Evolutionary conservation across 305 asterid species (phyloP), one percentile per base, ranked within the genome.

Genomic region (Fraxinus platypoda): DNA sequence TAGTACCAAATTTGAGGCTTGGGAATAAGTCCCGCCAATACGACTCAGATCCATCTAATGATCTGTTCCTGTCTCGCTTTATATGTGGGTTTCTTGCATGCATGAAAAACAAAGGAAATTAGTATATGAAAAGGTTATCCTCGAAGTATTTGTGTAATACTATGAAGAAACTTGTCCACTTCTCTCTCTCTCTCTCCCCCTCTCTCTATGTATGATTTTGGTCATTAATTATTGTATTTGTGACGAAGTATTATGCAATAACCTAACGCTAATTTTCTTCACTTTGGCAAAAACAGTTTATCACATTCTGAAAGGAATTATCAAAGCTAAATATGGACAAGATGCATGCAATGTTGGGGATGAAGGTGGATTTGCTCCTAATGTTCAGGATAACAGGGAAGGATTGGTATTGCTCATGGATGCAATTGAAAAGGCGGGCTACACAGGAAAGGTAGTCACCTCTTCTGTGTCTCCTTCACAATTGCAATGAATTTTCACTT

Each of bases 311-410:
- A 95, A 95, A 90, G 99, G 99, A 85, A 94, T 95, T 74, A 95
- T 95, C 90, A 94, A 95, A 87, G 91, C 96, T 35, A 95, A 94
- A 85, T 95, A 95, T 46, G 99, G 99, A 57, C 99, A 95, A 89
- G 98, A 95, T 89, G 99, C 99, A 43, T 95, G 99, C 91, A 95
- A 95, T 81, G 99, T 95, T 1, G 99, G 99, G 59, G 99, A 95
- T 81, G 99, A 95, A 88, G 99, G 99, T 84, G 99, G 99, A 81
- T 94, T 95, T 68, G 99, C 99, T 86, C 99, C 99, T 15, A 95
- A 92, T 79, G 99, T 94, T 74, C 99, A 95, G 88, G 99, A 95
- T 83, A 95, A 95, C 78, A 89, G 98, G 87, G 99, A 95, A 86
- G 99, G 99, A 28, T 83, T 95, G 79, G 93, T 94, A 52, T 83